Percentiles rank a stretch among this genome's conserved stretches.
phyloP scores from a whole-genome alignment of 345 rosid species.

The Corchorus capsularis region DNA sequence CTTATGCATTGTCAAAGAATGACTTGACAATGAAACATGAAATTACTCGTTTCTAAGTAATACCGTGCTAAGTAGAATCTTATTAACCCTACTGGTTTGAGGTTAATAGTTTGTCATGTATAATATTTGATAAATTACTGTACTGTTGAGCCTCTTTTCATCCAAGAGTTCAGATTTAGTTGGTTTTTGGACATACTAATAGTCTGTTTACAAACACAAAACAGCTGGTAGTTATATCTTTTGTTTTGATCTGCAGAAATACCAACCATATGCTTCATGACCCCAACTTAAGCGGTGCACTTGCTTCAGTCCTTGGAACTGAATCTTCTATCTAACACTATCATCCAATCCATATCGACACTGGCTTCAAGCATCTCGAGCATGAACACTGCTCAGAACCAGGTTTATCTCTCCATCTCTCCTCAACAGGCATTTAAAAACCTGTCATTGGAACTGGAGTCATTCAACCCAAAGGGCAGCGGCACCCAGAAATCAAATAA shows the following conservation, averaged over 20 bases:
- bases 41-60: too few species aligned
- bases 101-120: neutral
- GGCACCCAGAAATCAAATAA: constrained; percentile 39
- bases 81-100: neutral
- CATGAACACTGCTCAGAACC: constrained; percentile 65
- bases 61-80: neutral
- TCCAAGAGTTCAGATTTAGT: too few species aligned
- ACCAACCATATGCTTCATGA: constrained; percentile 80
- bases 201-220: neutral
- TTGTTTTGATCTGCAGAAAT: constrained; percentile 52
- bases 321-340: constrained; percentile 73
- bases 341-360: constrained; percentile 70
- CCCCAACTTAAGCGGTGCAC: constrained; percentile 91
- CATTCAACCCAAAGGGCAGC: constrained; percentile 42
- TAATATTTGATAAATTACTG: neutral
- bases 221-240: neutral
- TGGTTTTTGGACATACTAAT: neutral
- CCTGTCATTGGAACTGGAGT: constrained; percentile 55
- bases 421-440: constrained; percentile 81
- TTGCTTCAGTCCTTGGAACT: constrained; percentile 93
- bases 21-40: too few species aligned
- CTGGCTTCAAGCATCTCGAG: constrained; percentile 56
- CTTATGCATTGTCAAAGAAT: too few species aligned
- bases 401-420: constrained; percentile 50
- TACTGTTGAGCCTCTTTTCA: too few species aligned